Base-by-base conservation (phyloP, 306 rosid species). In the Morella rubra region DNA sequence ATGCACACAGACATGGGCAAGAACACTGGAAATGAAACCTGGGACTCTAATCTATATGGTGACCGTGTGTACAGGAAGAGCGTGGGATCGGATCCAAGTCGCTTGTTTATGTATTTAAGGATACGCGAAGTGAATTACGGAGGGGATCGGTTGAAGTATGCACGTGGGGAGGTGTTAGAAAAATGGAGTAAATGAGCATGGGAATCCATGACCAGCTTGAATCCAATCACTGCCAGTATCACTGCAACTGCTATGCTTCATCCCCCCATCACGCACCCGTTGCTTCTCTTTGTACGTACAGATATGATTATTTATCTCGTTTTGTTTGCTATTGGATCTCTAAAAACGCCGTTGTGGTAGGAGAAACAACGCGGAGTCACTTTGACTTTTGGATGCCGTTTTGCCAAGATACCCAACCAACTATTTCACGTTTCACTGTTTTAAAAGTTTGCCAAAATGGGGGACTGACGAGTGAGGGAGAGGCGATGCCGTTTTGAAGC, bases 131-230 rank as follows among this genome's bases (percentile, higher is more conserved):
- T 7, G 20, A 15, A 16, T 8, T 44, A 22, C 18, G 3, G 76
- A 50, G 32, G 61, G 71, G 37, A 32, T 32, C 37, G 16, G 44
- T 71, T 40, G 24, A 41, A 78, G 80, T 15, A 64, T 44, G 84
- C 88, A 85, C 91, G 87, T 83, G 87, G 79, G 78, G 58, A 59
- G 62, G 60, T 53, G 50, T 71, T 74, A 84, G 71, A 80, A 77
- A 81, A 81, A 27, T 73, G 62, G 42, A 15, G 44, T n/a, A 40
- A 8, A 37, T 20, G 72, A 72, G 73, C 6, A 76, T 70, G 76
- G 84, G 77, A 71, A 80, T 40, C 80, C 75, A 86, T 72, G 70
- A 80, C 52, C 79, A 68, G 79, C 71, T 75, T 69, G 56, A 83
- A 71, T 77, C 77, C 82, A 82, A 44, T 68, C 66, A 74, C 14